A percentile compares a stretch with the other conserved stretches of the same genome.
Conservation (phyloP, 2,329 filamentous ascomycete genomes). For the Malbranchea zuffiana region DNA sequence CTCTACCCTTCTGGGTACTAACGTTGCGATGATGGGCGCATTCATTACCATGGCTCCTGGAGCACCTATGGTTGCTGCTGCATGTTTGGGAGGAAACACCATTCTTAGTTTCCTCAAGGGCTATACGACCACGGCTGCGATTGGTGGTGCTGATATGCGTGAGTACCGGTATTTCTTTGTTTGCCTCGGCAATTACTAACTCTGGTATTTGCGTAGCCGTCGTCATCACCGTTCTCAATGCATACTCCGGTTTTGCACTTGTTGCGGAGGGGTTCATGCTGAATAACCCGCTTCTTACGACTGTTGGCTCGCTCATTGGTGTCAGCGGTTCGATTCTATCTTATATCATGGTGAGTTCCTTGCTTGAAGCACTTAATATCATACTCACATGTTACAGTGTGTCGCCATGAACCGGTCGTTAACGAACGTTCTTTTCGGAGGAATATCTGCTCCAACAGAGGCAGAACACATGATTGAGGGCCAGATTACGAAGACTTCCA, state of each 20-base stretch:
- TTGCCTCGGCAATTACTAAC: conserved; percentile 12
- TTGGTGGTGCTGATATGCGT: conserved; percentile 89
- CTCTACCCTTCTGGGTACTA: conserved; percentile 59
- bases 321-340: conserved; percentile 82
- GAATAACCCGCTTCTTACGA: conserved; percentile 73
- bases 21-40: conserved; percentile 70
- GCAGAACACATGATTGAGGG: conserved; percentile 68
- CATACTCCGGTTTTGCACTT: conserved; percentile 80
- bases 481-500: conserved; percentile 61
- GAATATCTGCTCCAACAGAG: conserved; percentile 57
- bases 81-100: conserved; percentile 65
- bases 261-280: conserved; percentile 90
- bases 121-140: conserved; percentile 75
- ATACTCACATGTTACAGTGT: conserved; percentile 39
- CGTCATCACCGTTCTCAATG: conserved; percentile 81
- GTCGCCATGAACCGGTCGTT: conserved; percentile 85
- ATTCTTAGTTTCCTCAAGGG: conserved; percentile 73
- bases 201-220: conserved; percentile 42
- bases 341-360: conserved; percentile 51
- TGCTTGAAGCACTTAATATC: not conserved
- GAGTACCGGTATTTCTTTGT: conserved; percentile 15
- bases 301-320: conserved; percentile 75
- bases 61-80: conserved; percentile 65
- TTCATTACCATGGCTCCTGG: conserved; percentile 75
- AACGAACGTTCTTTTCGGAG: conserved; percentile 82